Evolutionary conservation across 371 early-diverging fungal genomes (phyloP).

Genomic region (Rhizoclosmatium hyalinum): DNA sequence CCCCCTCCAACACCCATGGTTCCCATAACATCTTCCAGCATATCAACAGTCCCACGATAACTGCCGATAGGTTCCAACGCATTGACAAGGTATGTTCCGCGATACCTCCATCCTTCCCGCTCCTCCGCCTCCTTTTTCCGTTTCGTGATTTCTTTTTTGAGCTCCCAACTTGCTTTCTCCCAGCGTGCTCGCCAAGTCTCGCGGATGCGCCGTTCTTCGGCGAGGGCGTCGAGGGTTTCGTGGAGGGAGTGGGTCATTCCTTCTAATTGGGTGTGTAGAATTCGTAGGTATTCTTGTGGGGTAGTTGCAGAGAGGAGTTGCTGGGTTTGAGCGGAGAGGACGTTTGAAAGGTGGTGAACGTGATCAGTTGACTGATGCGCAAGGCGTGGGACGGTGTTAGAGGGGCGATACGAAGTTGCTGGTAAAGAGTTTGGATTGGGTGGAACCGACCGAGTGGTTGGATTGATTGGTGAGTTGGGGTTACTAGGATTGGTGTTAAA

Average conservation of each 20-base stretch:
- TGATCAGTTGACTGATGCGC: constrained; percentile 32
- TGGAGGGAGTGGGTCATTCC: constrained; percentile 38
- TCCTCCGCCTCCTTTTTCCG: constrained; percentile 9
- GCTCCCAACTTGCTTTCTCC: constrained; percentile 6
- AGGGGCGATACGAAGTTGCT: constrained; percentile 30
- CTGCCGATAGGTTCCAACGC: constrained; percentile 10
- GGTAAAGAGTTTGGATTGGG: constrained; percentile 1
- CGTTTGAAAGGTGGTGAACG: constrained; percentile 25
- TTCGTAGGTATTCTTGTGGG: constrained; percentile 33
- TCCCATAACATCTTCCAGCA: constrained; percentile 1
- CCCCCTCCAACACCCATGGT: neutral
- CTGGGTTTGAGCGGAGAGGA: constrained; percentile 40
- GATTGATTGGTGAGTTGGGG: neutral
- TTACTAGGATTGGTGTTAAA: neutral
- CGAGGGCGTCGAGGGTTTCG: constrained; percentile 44
- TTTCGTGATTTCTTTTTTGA: constrained; percentile 22
- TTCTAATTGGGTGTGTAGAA: constrained; percentile 42
- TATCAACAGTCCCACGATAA: neutral
- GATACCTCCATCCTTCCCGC: constrained; percentile 1
- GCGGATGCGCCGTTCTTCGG: constrained; percentile 40
- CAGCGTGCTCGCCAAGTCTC: constrained; percentile 33
- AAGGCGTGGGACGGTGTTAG: constrained; percentile 28
- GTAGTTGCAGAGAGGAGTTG: constrained; percentile 37
- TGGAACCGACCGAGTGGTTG: constrained; percentile 6
- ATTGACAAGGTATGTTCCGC: constrained; percentile 16